Evolutionary conservation across 2,329 filamentous ascomycete species (phyloP).

Genomic region (Trichophyton schoenleinii): DNA sequence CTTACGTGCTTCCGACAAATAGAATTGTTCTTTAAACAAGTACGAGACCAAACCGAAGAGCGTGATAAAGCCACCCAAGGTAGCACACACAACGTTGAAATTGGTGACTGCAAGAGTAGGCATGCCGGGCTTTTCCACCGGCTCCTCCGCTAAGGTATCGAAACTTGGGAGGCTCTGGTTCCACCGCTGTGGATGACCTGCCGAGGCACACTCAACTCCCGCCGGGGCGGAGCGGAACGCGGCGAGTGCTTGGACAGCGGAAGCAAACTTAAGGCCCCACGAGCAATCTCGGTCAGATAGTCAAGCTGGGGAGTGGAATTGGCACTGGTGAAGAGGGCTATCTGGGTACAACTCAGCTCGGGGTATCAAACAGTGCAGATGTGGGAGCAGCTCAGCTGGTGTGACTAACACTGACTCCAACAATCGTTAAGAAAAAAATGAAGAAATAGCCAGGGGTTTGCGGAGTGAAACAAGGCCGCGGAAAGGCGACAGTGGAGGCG

Average conservation of each 20-base stretch:
- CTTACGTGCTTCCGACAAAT: slow-evolving; percentile 79
- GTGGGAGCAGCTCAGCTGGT: background rate
- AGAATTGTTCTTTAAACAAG: slow-evolving; percentile 77
- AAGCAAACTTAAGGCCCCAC: background rate
- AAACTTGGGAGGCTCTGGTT: background rate
- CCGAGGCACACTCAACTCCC: background rate
- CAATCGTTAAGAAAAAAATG: background rate
- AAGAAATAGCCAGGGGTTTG: background rate
- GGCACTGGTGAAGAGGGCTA: no score
- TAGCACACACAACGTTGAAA: slow-evolving; percentile 74
- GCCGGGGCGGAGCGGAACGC: background rate
- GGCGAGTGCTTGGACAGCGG: background rate
- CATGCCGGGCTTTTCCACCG: slow-evolving; percentile 30
- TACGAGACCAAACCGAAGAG: slow-evolving; percentile 86
- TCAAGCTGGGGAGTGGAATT: no score
- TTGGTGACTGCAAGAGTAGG: slow-evolving; percentile 54
- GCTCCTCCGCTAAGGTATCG: background rate
- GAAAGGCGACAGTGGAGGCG: background rate
- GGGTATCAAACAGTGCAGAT: background rate
- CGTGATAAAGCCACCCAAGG: slow-evolving; percentile 75
- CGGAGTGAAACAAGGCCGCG: background rate
- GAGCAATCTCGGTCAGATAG: no score
- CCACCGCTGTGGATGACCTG: background rate
- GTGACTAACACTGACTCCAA: background rate
- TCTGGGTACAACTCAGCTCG: background rate